Base-by-base conservation (phyloP, 192 early-diverging fungal genomes). In the Paraglomus brasilianum region DNA sequence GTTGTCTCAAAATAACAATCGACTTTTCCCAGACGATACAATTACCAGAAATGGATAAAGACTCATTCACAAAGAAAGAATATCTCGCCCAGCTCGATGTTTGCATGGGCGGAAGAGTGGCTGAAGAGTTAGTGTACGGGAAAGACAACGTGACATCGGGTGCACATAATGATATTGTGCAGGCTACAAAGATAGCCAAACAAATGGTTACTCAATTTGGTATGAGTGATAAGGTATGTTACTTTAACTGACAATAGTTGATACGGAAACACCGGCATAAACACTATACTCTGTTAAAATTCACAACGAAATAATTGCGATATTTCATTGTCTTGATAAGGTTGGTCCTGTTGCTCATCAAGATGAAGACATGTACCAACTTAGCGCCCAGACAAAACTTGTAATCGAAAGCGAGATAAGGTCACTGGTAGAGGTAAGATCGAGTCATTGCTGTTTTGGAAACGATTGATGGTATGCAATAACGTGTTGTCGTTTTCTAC, bases 121-220 rank as follows among this genome's bases (percentile, higher is more conserved):
- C 96, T 1, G 98, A 99, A 72, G 95, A 98, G 75, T 82, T 98
- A 65, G 91, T 98, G n/a, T 98, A 89, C 84, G 96, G 96, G 7
- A 55, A 82, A 0, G 95, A 98, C 14, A 90, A 94, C 74, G 92
- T 98, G 10, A 96, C 98, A 0, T 93, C 94, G 21, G 98, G 98
- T 7, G 93, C 95, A 30, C 87, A 88, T 55, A 92, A 87, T 69
- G 98, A 99, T 80, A 85, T 99, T 76, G 81, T 89, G 45, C 87
- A 93, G 46, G 98, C 96, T 11, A 97, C 96, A 1, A 77, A 78
- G 40, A 84, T 97, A 15, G 95, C 98, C 22, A 88, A 89, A 30
- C 85, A 86, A 43, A 98, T 98, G 96, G 94, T 99, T 1, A 82
- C 88, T 4, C 75, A 80, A 61, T 96, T 89, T 71, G 98, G 98